phyloP scores from a whole-genome alignment of 768 basidiomycete species.

The Tylopilus vinaceipallidus region DNA sequence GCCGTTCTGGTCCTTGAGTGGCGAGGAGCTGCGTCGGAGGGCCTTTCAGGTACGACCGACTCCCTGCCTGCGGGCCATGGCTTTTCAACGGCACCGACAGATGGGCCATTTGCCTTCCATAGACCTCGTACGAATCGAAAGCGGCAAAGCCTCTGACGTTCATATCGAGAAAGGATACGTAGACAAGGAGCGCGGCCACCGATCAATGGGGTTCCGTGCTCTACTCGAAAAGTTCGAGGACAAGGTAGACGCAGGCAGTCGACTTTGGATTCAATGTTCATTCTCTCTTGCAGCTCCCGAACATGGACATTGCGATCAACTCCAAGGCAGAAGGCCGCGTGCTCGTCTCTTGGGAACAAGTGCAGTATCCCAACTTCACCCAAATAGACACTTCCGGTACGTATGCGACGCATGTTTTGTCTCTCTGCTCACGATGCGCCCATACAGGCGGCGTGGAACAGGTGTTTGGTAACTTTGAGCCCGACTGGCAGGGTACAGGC shows the following conservation, averaged over 20 bases:
- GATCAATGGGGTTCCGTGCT: constrained; percentile 71
- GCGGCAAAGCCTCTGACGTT: constrained; percentile 59
- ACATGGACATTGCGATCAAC: constrained; percentile 95
- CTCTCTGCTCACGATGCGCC: neutral
- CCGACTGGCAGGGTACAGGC: constrained; percentile 85
- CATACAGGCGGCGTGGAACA: constrained; percentile 47
- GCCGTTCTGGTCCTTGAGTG: constrained; percentile 79
- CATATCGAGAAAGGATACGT: constrained; percentile 53
- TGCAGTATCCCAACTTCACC: constrained; percentile 70
- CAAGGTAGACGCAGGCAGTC: constrained; percentile 44
- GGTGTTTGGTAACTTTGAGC: constrained; percentile 63
- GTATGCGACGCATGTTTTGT: neutral
- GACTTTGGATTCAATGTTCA: neutral
- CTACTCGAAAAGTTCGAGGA: constrained; percentile 74
- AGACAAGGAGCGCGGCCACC: constrained; percentile 69
- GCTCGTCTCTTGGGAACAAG: constrained; percentile 89
- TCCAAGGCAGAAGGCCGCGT: constrained; percentile 92
- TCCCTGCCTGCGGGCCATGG: neutral
- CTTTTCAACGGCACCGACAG: constrained; percentile 34
- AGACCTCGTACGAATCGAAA: constrained; percentile 76
- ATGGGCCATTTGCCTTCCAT: constrained; percentile 80
- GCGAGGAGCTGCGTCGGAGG: constrained; percentile 68
- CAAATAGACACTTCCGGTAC: constrained; percentile 34
- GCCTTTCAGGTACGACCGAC: constrained; percentile 46
- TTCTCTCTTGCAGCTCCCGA: constrained; percentile 58